Percentiles rank a stretch among this genome's conserved stretches.
phyloP scores from a whole-genome alignment of 768 basidiomycete genomes.

The Serendipita indica region DNA sequence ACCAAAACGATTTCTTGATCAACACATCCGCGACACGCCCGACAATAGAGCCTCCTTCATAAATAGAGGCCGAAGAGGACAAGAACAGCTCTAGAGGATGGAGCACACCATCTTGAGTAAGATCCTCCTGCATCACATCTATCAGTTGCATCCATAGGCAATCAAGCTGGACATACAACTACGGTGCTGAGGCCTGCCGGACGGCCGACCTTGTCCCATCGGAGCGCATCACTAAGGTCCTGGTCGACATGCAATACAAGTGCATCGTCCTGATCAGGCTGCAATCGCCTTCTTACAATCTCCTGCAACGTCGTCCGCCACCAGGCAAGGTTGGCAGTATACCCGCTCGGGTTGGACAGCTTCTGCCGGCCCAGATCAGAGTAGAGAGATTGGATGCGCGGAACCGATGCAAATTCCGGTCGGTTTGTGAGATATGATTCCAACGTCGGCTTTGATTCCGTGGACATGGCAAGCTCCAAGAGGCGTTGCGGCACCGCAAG shows the following conservation, averaged over 20 bases:
- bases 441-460: not conserved
- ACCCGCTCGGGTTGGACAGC: conserved; percentile 70
- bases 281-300: conserved; percentile 43
- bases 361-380: conserved; percentile 78
- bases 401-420: conserved; percentile 17
- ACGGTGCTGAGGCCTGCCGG: conserved; percentile 57
- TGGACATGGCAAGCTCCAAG: not conserved
- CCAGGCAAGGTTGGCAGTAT: conserved; percentile 70
- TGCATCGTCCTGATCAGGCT: conserved; percentile 30
- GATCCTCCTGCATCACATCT: conserved; percentile 54
- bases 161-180: conserved; percentile 39
- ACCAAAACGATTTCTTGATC: conserved; percentile 70
- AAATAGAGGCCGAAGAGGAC: conserved; percentile 41
- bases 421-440: conserved; percentile 9
- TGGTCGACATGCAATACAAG: conserved; percentile 46
- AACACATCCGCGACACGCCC: conserved; percentile 54
- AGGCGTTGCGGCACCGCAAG: no score
- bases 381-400: conserved; percentile 44
- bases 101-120: conserved; percentile 31
- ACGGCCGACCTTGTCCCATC: conserved; percentile 56
- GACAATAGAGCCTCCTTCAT: conserved; percentile 53
- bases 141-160: conserved; percentile 16
- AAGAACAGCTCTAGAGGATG: conserved; percentile 43
- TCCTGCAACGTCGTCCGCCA: conserved; percentile 60
- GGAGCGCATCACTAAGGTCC: conserved; percentile 41